phyloP scores from a whole-genome alignment of 352 stramenopile species.

The Blastocystis sp. region DNA sequence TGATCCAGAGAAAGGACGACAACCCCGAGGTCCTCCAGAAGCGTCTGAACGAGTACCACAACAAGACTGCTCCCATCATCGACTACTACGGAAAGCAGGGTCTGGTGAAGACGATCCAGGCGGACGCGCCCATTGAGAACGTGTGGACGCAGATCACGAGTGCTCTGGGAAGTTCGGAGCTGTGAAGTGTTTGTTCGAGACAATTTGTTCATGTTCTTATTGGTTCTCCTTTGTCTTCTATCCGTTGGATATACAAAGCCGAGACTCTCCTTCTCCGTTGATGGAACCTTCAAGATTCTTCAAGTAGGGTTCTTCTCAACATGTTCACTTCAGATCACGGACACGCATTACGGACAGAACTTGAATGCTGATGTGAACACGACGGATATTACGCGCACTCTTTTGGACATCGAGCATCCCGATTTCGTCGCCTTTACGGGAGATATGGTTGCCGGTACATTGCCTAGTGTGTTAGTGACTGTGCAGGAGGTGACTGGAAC shows the following conservation, averaged over 20 bases:
- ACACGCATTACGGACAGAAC: slow-evolving; percentile 41
- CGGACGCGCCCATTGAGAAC: slow-evolving; percentile 55
- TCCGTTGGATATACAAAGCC: no score
- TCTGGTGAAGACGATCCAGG: slow-evolving; percentile 55
- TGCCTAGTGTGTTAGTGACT: not conserved
- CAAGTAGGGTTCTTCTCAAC: not conserved
- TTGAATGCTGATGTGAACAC: slow-evolving; percentile 37
- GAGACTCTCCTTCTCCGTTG: not conserved
- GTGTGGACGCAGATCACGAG: slow-evolving; percentile 45
- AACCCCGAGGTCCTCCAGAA: slow-evolving; percentile 79
- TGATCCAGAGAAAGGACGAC: slow-evolving; percentile 94
- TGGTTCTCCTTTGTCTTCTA: not conserved
- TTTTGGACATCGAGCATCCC: slow-evolving; percentile 4
- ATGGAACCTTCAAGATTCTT: slow-evolving; percentile 19
- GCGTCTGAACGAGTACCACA: slow-evolving; percentile 83
- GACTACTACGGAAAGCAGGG: slow-evolving; percentile 66
- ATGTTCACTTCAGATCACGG: not conserved
- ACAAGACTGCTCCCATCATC: slow-evolving; percentile 88
- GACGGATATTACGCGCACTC: slow-evolving; percentile 5
- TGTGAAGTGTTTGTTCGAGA: slow-evolving; percentile 56
- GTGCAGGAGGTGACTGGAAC: slow-evolving; percentile 39
- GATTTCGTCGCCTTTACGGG: slow-evolving; percentile 55
- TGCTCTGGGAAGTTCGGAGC: slow-evolving; percentile 42
- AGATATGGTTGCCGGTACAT: slow-evolving; percentile 51
- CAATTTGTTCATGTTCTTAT: not conserved